Evolutionary conservation across 305 asterid genomes (phyloP).

Genomic region (Fraxinus albicans): DNA sequence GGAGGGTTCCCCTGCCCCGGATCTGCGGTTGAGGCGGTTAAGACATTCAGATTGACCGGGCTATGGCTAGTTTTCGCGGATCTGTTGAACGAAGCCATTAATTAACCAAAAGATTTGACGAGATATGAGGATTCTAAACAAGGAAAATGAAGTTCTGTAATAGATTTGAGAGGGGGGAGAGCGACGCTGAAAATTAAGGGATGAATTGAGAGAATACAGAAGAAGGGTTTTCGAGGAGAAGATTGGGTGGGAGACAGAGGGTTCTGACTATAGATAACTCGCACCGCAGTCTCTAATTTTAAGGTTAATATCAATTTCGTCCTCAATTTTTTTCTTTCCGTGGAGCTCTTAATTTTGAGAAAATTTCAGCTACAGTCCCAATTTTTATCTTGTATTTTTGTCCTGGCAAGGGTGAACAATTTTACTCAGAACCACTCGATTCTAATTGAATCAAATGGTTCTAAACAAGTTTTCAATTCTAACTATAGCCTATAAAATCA

Average conservation of each 20-base stretch:
- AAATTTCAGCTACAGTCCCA: neutral
- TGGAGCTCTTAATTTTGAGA: neutral
- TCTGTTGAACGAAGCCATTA: conserved; percentile 44
- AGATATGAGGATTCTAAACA: neutral
- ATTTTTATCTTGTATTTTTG: neutral
- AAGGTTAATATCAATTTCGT: neutral
- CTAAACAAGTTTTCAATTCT: too few species aligned
- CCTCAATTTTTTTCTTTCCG: neutral
- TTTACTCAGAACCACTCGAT: neutral
- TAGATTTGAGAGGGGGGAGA: neutral
- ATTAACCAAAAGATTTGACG: neutral
- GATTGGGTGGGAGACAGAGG: neutral
- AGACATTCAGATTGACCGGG: conserved; percentile 15
- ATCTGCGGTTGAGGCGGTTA: conserved; percentile 23
- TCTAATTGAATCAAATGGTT: neutral
- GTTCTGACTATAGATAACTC: neutral
- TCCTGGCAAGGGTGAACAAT: neutral
- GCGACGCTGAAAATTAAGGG: neutral
- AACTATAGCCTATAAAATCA: too few species aligned
- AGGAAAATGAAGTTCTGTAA: neutral
- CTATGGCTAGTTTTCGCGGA: conserved; percentile 30
- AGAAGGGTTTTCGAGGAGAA: neutral
- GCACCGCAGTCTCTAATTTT: neutral
- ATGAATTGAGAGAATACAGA: neutral
- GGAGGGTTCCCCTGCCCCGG: conserved; percentile 46